A percentile compares a stretch with the other conserved stretches of the same genome.
These are phyloP conservation scores for Aspergillus jensenii DNA, from an alignment of 2,329 filamentous ascomycete species.

Conservation along the genomic window DNA sequence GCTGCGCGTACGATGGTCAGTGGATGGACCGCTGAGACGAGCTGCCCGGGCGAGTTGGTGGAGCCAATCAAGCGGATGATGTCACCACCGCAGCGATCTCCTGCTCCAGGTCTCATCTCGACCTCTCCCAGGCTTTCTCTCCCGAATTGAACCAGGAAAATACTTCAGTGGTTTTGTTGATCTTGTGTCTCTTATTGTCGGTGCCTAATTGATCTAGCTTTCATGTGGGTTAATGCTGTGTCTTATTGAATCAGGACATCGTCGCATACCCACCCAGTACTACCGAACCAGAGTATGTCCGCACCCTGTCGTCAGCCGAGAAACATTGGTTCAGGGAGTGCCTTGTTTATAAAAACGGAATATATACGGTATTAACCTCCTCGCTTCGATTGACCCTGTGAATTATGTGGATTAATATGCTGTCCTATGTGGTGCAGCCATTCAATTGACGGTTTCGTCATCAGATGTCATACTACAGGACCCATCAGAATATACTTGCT, in stretches of 20 bases:
- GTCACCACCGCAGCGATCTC: slow-evolving; percentile 2
- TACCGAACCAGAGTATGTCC: neutral
- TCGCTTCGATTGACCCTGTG: neutral
- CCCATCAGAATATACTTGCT: neutral
- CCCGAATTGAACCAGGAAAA: neutral
- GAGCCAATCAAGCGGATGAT: slow-evolving; percentile 1
- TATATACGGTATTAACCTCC: neutral
- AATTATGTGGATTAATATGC: neutral
- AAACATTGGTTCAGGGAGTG: neutral
- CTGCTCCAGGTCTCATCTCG: neutral
- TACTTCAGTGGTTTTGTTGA: neutral
- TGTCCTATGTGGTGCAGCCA: neutral
- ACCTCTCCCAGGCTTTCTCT: neutral
- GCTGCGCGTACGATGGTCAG: neutral
- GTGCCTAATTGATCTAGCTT: neutral
- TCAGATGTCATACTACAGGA: slow-evolving; percentile 1
- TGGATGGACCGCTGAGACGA: neutral
- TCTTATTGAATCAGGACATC: neutral
- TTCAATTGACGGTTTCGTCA: slow-evolving; percentile 1
- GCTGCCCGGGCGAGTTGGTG: neutral
- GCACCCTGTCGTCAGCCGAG: slow-evolving; percentile 7
- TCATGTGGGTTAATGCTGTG: neutral
- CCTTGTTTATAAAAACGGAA: neutral
- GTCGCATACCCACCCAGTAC: neutral
- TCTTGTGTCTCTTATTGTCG: neutral